These are phyloP conservation scores for Elymus sibiricus DNA, from an alignment of 176 grass and related monocot genomes.

Conservation along the genomic window DNA sequence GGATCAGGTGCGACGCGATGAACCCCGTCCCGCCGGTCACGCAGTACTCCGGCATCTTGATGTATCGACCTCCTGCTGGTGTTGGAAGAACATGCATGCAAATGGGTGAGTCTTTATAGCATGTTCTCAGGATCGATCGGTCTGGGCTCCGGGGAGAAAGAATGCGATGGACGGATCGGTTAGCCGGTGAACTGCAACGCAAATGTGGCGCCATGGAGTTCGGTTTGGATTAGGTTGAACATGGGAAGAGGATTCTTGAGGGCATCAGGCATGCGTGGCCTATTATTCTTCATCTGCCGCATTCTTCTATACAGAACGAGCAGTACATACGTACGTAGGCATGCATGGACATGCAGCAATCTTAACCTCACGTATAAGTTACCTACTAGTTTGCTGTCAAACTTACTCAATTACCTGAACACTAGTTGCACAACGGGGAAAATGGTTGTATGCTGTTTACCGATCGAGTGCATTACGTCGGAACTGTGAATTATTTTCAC, in stretches of 20 bases:
- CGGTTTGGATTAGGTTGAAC: conserved; percentile 35
- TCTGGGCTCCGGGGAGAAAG: not conserved
- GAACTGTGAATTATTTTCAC: too few relatives aligned
- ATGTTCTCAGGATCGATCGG: not conserved
- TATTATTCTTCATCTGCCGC: not conserved
- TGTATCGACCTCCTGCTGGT: not conserved
- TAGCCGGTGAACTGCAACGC: not conserved
- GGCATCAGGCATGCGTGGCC: not conserved
- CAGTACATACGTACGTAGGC: not conserved
- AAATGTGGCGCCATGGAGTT: not conserved
- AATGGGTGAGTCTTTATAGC: not conserved
- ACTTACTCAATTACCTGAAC: too few relatives aligned
- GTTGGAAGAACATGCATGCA: not conserved
- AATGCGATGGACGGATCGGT: not conserved
- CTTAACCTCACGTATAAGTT: not conserved
- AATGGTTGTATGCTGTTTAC: too few relatives aligned
- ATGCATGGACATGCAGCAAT: not conserved
- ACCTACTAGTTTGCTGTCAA: too few relatives aligned
- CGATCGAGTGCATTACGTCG: too few relatives aligned
- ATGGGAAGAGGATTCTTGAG: conserved; percentile 26
- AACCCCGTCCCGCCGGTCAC: conserved; percentile 79
- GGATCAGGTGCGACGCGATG: conserved; percentile 69
- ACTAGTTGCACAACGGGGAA: too few relatives aligned
- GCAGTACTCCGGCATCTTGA: conserved; percentile 63
- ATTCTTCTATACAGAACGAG: not conserved